Evolutionary conservation across 208 protist species (phyloP).

Genomic region (Leishmania braziliensis): DNA sequence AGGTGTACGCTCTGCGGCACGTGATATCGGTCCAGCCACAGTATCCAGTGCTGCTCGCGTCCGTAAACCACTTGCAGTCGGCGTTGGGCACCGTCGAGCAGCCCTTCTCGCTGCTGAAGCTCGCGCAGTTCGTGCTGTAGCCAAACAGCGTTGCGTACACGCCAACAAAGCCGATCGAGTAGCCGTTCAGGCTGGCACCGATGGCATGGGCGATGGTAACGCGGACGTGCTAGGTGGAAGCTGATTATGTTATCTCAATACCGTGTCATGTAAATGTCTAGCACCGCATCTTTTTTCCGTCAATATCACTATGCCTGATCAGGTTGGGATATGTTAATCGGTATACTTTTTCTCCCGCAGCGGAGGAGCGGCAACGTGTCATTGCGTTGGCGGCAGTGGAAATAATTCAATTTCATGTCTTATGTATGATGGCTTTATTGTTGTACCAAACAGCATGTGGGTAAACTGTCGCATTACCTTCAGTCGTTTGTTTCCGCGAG

Average conservation of each 20-base stretch:
- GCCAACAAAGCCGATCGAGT: slow-evolving; percentile 75
- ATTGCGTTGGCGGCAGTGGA: not conserved
- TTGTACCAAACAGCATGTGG: not conserved
- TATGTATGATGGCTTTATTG: not conserved
- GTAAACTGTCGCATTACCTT: not conserved
- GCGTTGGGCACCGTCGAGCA: slow-evolving; percentile 56
- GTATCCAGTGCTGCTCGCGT: not conserved
- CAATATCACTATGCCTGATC: not conserved
- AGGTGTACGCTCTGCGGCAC: slow-evolving; percentile 33
- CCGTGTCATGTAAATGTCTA: no score
- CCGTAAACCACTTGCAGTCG: slow-evolving; percentile 55
- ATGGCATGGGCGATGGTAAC: slow-evolving; percentile 18
- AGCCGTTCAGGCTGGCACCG: slow-evolving; percentile 64
- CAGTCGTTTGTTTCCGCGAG: not conserved
- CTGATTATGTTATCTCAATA: no score
- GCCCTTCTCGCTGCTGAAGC: slow-evolving; percentile 28
- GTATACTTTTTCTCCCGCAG: not conserved
- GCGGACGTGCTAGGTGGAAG: no score
- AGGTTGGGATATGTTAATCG: not conserved
- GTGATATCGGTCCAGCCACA: slow-evolving; percentile 50
- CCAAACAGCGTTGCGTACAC: slow-evolving; percentile 70
- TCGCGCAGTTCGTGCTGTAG: slow-evolving; percentile 60
- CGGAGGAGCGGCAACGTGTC: not conserved
- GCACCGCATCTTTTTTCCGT: not conserved
- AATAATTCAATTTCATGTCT: not conserved